phyloP scores from a whole-genome alignment of 139 green algal genomes.

The Chlorella vulgaris region DNA sequence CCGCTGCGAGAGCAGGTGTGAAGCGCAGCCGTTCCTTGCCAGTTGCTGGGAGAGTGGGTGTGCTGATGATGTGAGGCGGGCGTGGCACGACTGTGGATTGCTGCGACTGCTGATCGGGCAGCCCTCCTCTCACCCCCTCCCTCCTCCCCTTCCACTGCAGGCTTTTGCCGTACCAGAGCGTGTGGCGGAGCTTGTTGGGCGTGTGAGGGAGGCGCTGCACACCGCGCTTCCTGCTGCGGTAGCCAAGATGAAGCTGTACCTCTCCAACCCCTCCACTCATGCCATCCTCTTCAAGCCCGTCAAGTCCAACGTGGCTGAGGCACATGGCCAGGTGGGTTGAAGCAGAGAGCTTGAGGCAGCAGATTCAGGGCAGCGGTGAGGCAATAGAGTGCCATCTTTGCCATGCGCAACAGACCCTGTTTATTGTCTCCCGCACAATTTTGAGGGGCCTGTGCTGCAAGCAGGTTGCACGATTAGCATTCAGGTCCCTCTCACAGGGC shows the following conservation, averaged over 20 bases:
- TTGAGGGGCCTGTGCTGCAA: too few species aligned
- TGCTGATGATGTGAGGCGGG: too few species aligned
- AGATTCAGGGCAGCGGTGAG: background rate
- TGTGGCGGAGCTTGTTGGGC: slow-evolving; percentile 78
- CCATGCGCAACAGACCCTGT: too few species aligned
- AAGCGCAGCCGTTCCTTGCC: background rate
- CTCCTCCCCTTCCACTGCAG: slow-evolving; percentile 46
- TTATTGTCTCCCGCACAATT: too few species aligned
- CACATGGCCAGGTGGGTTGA: slow-evolving; percentile 78
- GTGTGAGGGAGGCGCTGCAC: slow-evolving; percentile 78
- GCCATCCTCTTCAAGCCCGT: slow-evolving; percentile 91
- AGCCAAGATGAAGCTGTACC: slow-evolving; percentile 82
- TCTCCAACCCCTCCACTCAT: slow-evolving; percentile 78
- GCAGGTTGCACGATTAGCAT: too few species aligned
- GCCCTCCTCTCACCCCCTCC: too few species aligned
- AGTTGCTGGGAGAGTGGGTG: too few species aligned
- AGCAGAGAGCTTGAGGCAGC: background rate
- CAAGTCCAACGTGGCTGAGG: slow-evolving; percentile 93
- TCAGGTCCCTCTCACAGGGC: too few species aligned
- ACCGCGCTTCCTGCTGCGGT: slow-evolving; percentile 67
- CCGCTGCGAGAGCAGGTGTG: slow-evolving; percentile 74
- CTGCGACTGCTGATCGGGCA: too few species aligned
- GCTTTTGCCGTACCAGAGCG: slow-evolving; percentile 90
- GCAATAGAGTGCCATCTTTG: background rate
- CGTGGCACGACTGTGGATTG: too few species aligned